Conservation (phyloP, 225 moss, liverwort and hornwort genomes). For the Anthoceros angustus region DNA sequence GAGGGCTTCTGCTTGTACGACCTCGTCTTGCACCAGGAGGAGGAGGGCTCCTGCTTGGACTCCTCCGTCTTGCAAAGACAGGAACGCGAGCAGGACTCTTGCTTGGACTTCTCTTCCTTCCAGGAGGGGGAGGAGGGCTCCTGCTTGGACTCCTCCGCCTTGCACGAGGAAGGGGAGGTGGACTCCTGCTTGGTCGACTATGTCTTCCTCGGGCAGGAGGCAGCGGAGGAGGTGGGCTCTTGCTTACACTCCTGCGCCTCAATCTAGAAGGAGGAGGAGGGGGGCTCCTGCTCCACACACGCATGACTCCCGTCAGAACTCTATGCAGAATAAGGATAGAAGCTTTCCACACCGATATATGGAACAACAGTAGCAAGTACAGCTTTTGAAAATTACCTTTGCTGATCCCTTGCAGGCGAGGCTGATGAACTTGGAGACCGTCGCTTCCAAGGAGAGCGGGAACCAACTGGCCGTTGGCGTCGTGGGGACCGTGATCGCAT, state of each 20-base stretch:
- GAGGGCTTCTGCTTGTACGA: constrained; percentile 11
- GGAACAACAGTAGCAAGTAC: neutral
- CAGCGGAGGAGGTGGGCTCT: constrained; percentile 10
- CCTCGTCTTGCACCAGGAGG: constrained; percentile 10
- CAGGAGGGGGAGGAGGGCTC: constrained; percentile 11
- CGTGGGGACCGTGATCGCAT: constrained; percentile 16
- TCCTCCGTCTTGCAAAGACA: neutral
- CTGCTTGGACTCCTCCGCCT: constrained; percentile 11
- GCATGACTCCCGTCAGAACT: neutral
- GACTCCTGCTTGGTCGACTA: constrained; percentile 14
- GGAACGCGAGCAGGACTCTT: neutral
- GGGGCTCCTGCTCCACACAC: constrained; percentile 4
- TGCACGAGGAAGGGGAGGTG: neutral
- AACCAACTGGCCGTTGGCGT: constrained; percentile 20
- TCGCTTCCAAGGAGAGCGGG: constrained; percentile 49
- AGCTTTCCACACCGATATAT: no score
- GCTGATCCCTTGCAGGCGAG: constrained; percentile 41
- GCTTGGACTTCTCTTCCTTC: constrained; percentile 13
- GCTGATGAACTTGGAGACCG: constrained; percentile 65
- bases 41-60: constrained; percentile 18
- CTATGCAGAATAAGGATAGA: constrained; percentile 23
- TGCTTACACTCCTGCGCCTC: constrained; percentile 10
- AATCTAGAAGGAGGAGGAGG: neutral
- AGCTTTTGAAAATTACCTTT: constrained; percentile 12
- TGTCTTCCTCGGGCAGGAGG: constrained; percentile 2